Evolutionary conservation across 1,284 basidiomycete genomes (phyloP).

Genomic region (Athelia sp.): DNA sequence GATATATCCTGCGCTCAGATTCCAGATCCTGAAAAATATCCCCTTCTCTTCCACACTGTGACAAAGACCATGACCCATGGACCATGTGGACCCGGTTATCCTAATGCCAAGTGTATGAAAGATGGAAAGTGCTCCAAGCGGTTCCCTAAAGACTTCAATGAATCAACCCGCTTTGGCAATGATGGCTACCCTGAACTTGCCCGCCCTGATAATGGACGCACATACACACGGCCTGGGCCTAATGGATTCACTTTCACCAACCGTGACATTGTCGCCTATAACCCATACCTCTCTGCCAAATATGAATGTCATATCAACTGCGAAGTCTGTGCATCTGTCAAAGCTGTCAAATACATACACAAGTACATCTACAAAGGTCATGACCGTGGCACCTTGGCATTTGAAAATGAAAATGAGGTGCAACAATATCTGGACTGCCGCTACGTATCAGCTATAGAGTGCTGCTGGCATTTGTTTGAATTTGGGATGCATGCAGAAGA

Average conservation of each 20-base stretch:
- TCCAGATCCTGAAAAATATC: conserved; percentile 33
- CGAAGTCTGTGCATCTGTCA: conserved; percentile 19
- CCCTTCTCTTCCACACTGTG: conserved; percentile 19
- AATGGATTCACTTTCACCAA: conserved; percentile 19
- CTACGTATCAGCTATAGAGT: conserved; percentile 33
- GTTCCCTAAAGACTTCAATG: conserved; percentile 27
- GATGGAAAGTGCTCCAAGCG: conserved; percentile 28
- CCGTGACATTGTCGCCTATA: conserved; percentile 30
- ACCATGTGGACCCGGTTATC: conserved; percentile 30
- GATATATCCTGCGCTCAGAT: conserved; percentile 32
- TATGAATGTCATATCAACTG: conserved; percentile 25
- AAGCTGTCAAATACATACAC: conserved; percentile 32
- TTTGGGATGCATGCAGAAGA: conserved; percentile 26
- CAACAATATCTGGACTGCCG: conserved; percentile 16
- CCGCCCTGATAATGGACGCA: conserved; percentile 21
- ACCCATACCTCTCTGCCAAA: conserved; percentile 19
- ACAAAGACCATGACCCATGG: conserved; percentile 39
- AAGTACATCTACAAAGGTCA: conserved; percentile 41
- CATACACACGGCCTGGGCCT: conserved; percentile 15
- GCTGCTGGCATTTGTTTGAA: conserved; percentile 28
- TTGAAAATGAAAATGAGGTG: conserved; percentile 14
- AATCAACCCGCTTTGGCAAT: conserved; percentile 21
- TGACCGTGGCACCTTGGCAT: conserved; percentile 22
- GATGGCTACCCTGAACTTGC: conserved; percentile 28
- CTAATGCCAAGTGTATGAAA: conserved; percentile 25